phyloP scores from a whole-genome alignment of 495 filamentous ascomycete species.

The Penicillium cinerascens region DNA sequence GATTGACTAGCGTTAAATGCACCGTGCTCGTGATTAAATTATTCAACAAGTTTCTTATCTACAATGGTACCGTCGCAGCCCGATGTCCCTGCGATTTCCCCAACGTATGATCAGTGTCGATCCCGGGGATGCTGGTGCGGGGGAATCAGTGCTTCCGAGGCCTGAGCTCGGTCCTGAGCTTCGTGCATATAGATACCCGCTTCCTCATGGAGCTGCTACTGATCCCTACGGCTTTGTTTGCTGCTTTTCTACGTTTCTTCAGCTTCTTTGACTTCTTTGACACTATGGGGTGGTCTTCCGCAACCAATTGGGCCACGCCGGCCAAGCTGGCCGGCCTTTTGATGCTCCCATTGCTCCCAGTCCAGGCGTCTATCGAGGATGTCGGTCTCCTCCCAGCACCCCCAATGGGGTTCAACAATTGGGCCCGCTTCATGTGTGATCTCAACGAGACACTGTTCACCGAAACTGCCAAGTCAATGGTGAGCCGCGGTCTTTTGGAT shows the following conservation, averaged over 20 bases:
- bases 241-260: neutral
- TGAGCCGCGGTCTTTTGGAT: conserved; percentile 30
- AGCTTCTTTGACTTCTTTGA: neutral
- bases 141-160: conserved; percentile 7
- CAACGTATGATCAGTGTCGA: conserved; percentile 12
- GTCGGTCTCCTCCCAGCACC: conserved; percentile 29
- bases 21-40: neutral
- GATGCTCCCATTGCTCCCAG: conserved; percentile 12
- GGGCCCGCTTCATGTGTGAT: conserved; percentile 40
- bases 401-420: conserved; percentile 47
- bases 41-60: conserved; percentile 3
- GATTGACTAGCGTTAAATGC: neutral
- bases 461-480: conserved; percentile 37
- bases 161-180: neutral
- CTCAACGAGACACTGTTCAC: conserved; percentile 43
- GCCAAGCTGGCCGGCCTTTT: conserved; percentile 15
- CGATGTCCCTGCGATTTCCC: conserved; percentile 7
- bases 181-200: conserved; percentile 1
- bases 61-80: conserved; percentile 20
- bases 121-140: conserved; percentile 18
- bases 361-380: conserved; percentile 17
- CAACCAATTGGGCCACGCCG: neutral
- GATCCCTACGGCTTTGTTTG: neutral
- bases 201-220: neutral
- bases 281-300: neutral